Evolutionary conservation across 768 basidiomycete species (phyloP).

Genomic region (Leccinum boreale): DNA sequence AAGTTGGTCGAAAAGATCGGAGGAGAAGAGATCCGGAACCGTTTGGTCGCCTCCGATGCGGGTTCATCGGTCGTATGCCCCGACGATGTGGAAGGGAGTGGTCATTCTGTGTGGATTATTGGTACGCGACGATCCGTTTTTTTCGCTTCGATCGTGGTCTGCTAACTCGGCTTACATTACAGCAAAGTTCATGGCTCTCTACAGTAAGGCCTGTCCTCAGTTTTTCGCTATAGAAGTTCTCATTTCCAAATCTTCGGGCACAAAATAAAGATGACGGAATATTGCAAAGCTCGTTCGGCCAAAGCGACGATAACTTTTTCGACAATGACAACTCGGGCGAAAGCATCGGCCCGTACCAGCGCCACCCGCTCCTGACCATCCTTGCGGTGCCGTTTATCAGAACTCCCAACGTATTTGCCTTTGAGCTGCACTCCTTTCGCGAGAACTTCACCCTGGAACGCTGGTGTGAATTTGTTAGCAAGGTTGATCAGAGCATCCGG

Average conservation of each 20-base stretch:
- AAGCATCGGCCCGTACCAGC: slow-evolving; percentile 15
- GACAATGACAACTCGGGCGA: slow-evolving; percentile 23
- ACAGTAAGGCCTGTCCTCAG: slow-evolving; percentile 18
- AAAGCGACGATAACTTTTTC: slow-evolving; percentile 27
- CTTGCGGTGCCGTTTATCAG: slow-evolving; percentile 22
- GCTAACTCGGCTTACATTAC: slow-evolving; percentile 2
- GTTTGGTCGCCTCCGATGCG: background rate
- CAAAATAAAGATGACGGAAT: slow-evolving; percentile 23
- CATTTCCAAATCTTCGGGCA: background rate
- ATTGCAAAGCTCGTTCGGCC: slow-evolving; percentile 29
- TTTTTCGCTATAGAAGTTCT: background rate
- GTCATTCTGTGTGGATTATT: slow-evolving; percentile 25
- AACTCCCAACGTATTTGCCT: slow-evolving; percentile 27
- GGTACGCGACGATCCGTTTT: slow-evolving; percentile 11
- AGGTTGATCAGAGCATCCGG: slow-evolving; percentile 30
- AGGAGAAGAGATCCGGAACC: slow-evolving; percentile 5
- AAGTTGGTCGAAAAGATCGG: slow-evolving; percentile 27
- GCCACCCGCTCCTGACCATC: slow-evolving; percentile 15
- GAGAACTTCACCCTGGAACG: slow-evolving; percentile 25
- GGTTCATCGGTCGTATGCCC: background rate
- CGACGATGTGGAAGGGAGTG: slow-evolving; percentile 7
- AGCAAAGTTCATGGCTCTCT: slow-evolving; percentile 31
- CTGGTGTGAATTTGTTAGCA: slow-evolving; percentile 28
- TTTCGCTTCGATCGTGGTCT: background rate
- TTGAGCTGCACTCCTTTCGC: slow-evolving; percentile 27